Evolutionary conservation across 192 early-diverging fungal species (phyloP).

Genomic region (Piromyces finnis): DNA sequence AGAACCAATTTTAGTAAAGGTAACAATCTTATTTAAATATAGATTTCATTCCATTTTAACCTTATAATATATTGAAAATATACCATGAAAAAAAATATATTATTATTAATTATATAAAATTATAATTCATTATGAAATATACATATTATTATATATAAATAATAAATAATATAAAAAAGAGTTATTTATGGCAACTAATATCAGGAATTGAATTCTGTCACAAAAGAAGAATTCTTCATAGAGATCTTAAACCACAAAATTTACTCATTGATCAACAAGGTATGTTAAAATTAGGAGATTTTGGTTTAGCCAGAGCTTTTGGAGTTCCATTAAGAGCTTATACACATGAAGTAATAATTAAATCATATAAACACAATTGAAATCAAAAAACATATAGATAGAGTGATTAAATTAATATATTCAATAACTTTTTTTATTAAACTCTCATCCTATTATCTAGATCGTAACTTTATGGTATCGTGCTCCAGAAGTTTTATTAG

Average conservation of each 20-base stretch:
- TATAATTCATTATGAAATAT: too few species aligned
- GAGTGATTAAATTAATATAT: too few species aligned
- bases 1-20: constrained; percentile 34
- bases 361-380: not conserved
- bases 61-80: too few species aligned
- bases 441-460: constrained; percentile 5
- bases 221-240: constrained; percentile 77
- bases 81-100: too few species aligned
- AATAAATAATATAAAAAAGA: constrained; percentile 20
- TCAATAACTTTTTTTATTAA: too few species aligned
- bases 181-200: constrained; percentile 79
- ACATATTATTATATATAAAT: too few species aligned
- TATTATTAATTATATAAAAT: too few species aligned
- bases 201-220: constrained; percentile 82
- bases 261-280: constrained; percentile 75
- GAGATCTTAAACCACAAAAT: constrained; percentile 98
- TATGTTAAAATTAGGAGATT: constrained; percentile 84
- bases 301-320: constrained; percentile 86
- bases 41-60: too few species aligned
- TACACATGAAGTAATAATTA: constrained; percentile 61
- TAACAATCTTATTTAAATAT: constrained; percentile 6
- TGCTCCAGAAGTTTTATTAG: constrained; percentile 88
- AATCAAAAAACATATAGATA: too few species aligned
- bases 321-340: constrained; percentile 79
- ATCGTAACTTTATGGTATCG: constrained; percentile 93